A percentile compares a stretch with the other conserved stretches of the same genome.
These are phyloP conservation scores for Zygoascus meyerae DNA, from an alignment of 1,139 yeast genomes.

Conservation along the genomic window DNA sequence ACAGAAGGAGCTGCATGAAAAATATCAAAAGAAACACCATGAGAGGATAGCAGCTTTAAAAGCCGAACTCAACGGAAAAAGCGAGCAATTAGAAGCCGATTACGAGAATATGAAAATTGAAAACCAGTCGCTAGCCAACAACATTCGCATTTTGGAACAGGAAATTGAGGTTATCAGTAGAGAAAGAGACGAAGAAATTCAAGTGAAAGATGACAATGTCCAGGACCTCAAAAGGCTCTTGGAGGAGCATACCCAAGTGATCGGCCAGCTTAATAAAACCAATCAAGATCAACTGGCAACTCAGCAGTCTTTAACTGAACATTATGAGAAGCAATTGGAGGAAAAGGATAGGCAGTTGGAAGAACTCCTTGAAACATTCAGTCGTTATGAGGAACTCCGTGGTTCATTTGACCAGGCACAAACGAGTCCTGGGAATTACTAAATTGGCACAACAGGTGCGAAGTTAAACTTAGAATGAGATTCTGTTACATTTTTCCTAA, in stretches of 20 bases:
- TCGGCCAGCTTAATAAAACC: background rate
- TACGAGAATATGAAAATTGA: constrained; percentile 43
- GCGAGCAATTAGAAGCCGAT: constrained; percentile 28
- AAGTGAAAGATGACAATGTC: no score
- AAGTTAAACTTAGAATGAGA: no score
- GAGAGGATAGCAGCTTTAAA: constrained; percentile 37
- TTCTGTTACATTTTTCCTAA: no score
- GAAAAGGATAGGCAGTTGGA: constrained; percentile 5
- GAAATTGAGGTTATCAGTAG: constrained; percentile 38
- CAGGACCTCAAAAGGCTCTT: no score
- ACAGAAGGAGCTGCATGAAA: constrained; percentile 61
- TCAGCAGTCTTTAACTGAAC: background rate
- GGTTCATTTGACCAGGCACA: no score
- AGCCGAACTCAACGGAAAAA: background rate
- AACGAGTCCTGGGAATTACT: no score
- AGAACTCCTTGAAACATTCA: constrained; percentile 2
- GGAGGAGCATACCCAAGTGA: background rate
- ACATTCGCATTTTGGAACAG: constrained; percentile 50
- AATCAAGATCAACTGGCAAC: background rate
- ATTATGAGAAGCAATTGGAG: background rate
- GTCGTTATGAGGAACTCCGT: no score
- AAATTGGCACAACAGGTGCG: no score
- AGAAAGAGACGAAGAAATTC: background rate
- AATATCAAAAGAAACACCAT: constrained; percentile 62
- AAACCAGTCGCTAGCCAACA: constrained; percentile 40